Conservation (phyloP, 148 eudicot genomes). For the Fagopyrum esculentum region DNA sequence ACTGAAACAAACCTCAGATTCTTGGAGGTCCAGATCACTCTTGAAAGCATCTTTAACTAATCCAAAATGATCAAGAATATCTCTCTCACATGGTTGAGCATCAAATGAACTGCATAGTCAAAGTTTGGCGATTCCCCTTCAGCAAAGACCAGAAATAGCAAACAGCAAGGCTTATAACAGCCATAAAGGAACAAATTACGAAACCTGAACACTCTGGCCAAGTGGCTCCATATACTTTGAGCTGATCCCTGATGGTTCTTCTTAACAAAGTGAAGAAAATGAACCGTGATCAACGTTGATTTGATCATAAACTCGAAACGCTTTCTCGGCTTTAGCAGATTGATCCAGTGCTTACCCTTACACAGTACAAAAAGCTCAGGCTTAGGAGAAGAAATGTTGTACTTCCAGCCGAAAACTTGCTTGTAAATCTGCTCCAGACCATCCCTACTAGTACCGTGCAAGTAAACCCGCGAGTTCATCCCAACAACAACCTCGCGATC, state of each 20-base stretch:
- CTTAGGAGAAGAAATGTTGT: conserved; percentile 43
- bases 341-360: conserved; percentile 54
- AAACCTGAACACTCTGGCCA: conserved; percentile 50
- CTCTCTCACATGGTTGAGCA: conserved; percentile 46
- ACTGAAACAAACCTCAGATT: conserved; percentile 33
- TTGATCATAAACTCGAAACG: conserved; percentile 31
- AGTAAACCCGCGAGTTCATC: conserved; percentile 22
- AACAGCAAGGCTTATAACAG: not conserved
- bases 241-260: conserved; percentile 33
- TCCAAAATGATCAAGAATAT: conserved; percentile 39
- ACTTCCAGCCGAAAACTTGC: conserved; percentile 63
- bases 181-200: not conserved
- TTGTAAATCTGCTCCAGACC: conserved; percentile 44
- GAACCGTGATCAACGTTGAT: conserved; percentile 43
- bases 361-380: conserved; percentile 57
- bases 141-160: not conserved
- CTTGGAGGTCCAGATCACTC: conserved; percentile 41
- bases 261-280: conserved; percentile 60
- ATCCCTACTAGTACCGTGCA: conserved; percentile 35
- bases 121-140: not conserved
- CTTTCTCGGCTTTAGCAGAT: conserved; percentile 50
- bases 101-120: conserved; percentile 36
- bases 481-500: conserved; percentile 6
- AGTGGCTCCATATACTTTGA: conserved; percentile 37
- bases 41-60: conserved; percentile 42